Base-by-base conservation (phyloP, 2,329 filamentous ascomycete species). In the Fusarium guadeloupense region DNA sequence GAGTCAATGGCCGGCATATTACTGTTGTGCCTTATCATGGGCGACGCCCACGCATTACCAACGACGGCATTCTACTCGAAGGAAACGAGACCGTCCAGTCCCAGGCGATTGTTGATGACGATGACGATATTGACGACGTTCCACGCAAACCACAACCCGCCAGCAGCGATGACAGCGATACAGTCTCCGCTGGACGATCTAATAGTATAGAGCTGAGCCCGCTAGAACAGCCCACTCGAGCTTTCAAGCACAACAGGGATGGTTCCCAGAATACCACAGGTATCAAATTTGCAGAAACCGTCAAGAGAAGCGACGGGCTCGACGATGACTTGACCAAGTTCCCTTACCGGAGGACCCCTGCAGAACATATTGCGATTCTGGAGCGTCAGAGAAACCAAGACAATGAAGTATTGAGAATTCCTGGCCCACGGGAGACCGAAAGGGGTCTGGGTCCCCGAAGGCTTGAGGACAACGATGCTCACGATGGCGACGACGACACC, bases 351-450 rank as follows among this genome's bases (percentile, higher is more conserved):
- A 67, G 71, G 30, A 80, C 83, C 28, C 82, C 90, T 38, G 90
- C 92, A 49, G 89, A 93, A 59, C 92, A 96, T 70, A 96, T 97
- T 69, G 90, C 90, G 6, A 95, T 98, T 69, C 75, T 97, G 13
- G 87, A 97, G 73, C 89, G 90, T 26, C 94, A 97, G 73, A 86
- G 93, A 31, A 89, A 91, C 51, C 86, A 87, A 59, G 88, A 90
- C 51, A 89, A 87, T 38, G 87, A 88, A 28, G 87, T 93, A 1
- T 78, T 98, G 37, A 89, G 92, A 34, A 98, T 99, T 68, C 95
- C 95, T 0, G 93, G 93, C 17, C 95, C 95, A 1, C 83, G 93
- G 67, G 95, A 98, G 71, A 93, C 90, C 42, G 95, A 99, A 68
- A 86, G 87, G 44, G 95, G 94, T 21, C 83, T 92, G 58, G 81